Evolutionary conservation across 1,284 basidiomycete genomes (phyloP).

Genomic region (Ustilago hordei): DNA sequence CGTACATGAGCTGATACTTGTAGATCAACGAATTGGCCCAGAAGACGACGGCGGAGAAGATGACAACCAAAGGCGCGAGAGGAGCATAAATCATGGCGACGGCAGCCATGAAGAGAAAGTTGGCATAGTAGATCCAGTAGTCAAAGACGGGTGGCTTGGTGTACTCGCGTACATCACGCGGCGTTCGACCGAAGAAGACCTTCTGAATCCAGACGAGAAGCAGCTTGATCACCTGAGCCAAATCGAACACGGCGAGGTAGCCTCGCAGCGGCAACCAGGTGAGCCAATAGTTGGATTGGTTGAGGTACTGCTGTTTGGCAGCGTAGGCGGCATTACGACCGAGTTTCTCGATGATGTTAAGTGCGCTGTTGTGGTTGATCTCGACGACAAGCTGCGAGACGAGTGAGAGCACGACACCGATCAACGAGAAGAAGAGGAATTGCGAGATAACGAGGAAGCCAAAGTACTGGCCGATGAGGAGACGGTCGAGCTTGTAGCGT

Average conservation of each 20-base stretch:
- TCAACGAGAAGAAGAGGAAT: conserved; percentile 67
- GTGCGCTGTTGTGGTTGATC: conserved; percentile 52
- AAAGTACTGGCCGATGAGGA: conserved; percentile 64
- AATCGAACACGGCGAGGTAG: conserved; percentile 91
- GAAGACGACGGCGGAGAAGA: conserved; percentile 60
- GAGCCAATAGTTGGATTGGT: conserved; percentile 67
- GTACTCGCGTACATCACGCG: conserved; percentile 94
- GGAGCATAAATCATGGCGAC: conserved; percentile 66
- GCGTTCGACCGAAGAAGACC: conserved; percentile 87
- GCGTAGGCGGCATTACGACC: conserved; percentile 42
- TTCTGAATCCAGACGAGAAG: conserved; percentile 86
- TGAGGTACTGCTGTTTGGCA: conserved; percentile 62
- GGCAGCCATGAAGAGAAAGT: conserved; percentile 65
- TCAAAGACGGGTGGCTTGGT: conserved; percentile 94
- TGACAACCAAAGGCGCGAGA: conserved; percentile 62
- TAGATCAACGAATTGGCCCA: conserved; percentile 62
- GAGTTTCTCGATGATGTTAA: conserved; percentile 45
- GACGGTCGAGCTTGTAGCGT: conserved; percentile 53
- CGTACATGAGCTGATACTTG: conserved; percentile 70
- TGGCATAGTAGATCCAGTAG: conserved; percentile 83
- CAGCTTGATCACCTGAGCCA: conserved; percentile 93
- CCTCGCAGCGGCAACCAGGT: conserved; percentile 78
- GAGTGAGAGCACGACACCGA: conserved; percentile 64
- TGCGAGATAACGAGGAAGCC: conserved; percentile 66
- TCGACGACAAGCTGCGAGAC: conserved; percentile 46